A percentile compares a stretch with the other conserved stretches of the same genome.
Conservation (phyloP, 1,139 yeast species). For the Nakaseomyces nivariensis region DNA sequence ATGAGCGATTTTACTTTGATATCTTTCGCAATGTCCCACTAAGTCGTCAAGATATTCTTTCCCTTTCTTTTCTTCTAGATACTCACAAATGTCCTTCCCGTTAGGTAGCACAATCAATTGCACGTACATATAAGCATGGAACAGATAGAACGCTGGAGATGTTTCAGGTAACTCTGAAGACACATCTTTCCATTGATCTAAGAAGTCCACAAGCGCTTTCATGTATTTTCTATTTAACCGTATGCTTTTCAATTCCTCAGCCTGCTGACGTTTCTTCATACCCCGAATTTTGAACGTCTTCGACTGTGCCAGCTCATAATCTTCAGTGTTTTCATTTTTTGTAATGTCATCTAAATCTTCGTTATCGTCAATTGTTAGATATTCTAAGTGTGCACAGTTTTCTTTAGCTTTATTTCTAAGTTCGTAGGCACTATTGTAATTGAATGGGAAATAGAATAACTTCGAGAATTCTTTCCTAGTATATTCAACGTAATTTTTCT, state of each 20-base stretch:
- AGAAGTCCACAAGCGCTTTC: conserved; percentile 10
- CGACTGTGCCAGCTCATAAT: conserved; percentile 20
- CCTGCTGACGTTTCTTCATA: neutral
- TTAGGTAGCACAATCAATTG: conserved; percentile 9
- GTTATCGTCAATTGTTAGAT: conserved; percentile 11
- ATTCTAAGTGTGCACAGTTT: conserved; percentile 16
- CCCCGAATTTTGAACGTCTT: conserved; percentile 19
- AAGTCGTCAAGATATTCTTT: conserved; percentile 6
- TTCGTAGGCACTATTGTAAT: conserved; percentile 63
- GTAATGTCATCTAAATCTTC: conserved; percentile 11
- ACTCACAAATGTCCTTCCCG: conserved; percentile 13
- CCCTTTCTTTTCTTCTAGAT: conserved; percentile 11
- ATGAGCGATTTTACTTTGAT: neutral
- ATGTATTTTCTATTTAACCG: conserved; percentile 37
- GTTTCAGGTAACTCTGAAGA: conserved; percentile 6
- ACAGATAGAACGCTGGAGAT: conserved; percentile 5
- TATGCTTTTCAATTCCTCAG: conserved; percentile 37
- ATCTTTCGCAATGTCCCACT: conserved; percentile 4
- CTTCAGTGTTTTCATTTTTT: conserved; percentile 7
- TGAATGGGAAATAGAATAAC: conserved; percentile 74
- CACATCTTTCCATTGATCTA: conserved; percentile 16
- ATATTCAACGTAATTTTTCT: conserved; percentile 52
- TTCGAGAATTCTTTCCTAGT: conserved; percentile 52
- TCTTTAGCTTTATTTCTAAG: conserved; percentile 41
- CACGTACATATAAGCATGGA: conserved; percentile 22